Base-by-base conservation (phyloP, 2,329 filamentous ascomycete species). In the Decorospora gaudefroyi region DNA sequence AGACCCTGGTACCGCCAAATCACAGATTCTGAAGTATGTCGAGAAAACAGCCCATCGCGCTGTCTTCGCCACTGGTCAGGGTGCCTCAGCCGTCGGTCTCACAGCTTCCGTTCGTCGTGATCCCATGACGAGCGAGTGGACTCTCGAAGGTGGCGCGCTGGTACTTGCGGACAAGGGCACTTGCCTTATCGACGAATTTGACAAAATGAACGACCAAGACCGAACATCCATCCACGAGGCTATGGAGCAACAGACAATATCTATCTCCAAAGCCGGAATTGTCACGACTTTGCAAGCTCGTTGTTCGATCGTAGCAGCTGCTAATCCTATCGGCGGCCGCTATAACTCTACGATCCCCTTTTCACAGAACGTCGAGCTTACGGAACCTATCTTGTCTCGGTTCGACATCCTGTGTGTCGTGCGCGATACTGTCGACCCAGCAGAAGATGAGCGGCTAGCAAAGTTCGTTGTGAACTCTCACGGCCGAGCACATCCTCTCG, bases 151-250 rank as follows among this genome's bases (percentile, higher is more conserved):
- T 52, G 93, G 93, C 65, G 93, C 93, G 3, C 79, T 99, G 8
- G 93, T 99, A 62, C 82, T 99, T 42, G 93, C 93, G 11, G 93
- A 99, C 69, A 87, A 89, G 55, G 93, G 93, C 27, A 96, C 90
- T 11, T 97, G 93, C 65, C 78, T 99, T 19, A 99, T 99, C 52
- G 93, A 99, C 63, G 93, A 99, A 73, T 99, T 99, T 62, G 93
- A 99, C 81, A 99, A 99, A 79, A 99, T 99, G 93, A 97, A 97
- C 70, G 93, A 99, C 69, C 90, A 97, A 68, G 93, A 99, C 71
- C 84, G 93, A 55, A 97, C 93, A 1, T 96, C 90, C 6, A 99
- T 99, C 59, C 93, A 99, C 80, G 93, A 99, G 78, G 93, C 93
- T 48, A 99, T 99, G 93, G 93, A 99, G 72, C 93, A 99, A 73